Percentiles rank a stretch among this genome's conserved stretches.
These are phyloP conservation scores for Papilionanthe hybrid DNA, from an alignment of 116 monocot species.

Conservation along the genomic window DNA sequence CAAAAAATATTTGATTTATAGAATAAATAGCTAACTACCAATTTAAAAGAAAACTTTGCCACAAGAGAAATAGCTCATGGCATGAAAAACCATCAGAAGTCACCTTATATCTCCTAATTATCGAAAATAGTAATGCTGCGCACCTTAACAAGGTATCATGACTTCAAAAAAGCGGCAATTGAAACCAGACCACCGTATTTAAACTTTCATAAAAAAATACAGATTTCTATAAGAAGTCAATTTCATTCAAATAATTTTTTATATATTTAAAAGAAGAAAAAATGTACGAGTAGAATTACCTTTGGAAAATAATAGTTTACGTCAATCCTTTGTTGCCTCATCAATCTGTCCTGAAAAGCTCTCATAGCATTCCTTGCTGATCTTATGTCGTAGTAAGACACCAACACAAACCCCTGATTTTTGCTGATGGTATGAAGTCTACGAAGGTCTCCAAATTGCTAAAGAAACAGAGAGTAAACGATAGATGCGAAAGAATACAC, in stretches of 20 bases:
- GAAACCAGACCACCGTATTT: not conserved
- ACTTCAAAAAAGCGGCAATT: not conserved
- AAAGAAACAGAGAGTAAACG: constrained; percentile 13
- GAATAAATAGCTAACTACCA: too few species aligned
- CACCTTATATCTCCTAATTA: not conserved
- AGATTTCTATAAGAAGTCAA: not conserved
- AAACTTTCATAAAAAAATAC: not conserved
- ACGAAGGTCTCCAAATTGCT: constrained; percentile 84
- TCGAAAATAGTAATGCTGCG: not conserved
- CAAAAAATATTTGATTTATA: not conserved
- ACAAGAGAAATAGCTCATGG: not conserved
- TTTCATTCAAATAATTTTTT: not conserved
- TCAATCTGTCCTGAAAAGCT: constrained; percentile 58
- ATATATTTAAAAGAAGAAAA: not conserved
- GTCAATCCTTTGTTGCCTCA: constrained; percentile 62
- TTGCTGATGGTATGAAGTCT: constrained; percentile 73
- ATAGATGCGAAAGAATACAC: not conserved
- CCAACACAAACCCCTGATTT: constrained; percentile 81
- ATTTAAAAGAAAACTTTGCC: not conserved
- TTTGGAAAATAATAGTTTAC: constrained; percentile 80
- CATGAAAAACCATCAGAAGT: not conserved
- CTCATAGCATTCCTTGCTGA: constrained; percentile 72
- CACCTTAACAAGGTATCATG: not conserved
- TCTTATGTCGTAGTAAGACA: constrained; percentile 91
- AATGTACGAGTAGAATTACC: constrained; percentile 25